Conservation (phyloP, 805 yeast species). For the Schwanniomyces vanrijiae region DNA sequence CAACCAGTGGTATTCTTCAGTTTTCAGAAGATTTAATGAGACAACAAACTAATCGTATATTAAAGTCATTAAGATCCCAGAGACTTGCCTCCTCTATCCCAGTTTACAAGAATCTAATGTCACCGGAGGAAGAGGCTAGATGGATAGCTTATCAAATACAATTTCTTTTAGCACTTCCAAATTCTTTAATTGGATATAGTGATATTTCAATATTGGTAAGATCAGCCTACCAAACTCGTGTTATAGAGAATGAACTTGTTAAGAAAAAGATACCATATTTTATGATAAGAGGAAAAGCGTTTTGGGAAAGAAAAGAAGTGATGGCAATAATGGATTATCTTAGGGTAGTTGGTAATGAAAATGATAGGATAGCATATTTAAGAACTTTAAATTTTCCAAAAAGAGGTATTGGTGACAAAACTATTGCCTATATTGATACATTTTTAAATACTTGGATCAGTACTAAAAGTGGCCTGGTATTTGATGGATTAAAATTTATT, state of each 20-base stretch:
- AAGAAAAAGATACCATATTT: slow-evolving; percentile 59
- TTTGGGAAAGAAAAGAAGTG: slow-evolving; percentile 79
- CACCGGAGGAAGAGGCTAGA: slow-evolving; percentile 55
- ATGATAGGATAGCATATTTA: slow-evolving; percentile 60
- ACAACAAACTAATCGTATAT: slow-evolving; percentile 51
- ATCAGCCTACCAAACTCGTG: slow-evolving; percentile 58
- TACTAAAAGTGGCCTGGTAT: slow-evolving; percentile 7
- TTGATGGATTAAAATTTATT: slow-evolving; percentile 10
- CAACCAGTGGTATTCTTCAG: slow-evolving; percentile 64
- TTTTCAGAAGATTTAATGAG: slow-evolving; percentile 66
- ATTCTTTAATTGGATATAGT: slow-evolving; percentile 40
- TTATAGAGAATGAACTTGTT: slow-evolving; percentile 63
- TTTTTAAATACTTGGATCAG: slow-evolving; percentile 4
- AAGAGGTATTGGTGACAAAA: slow-evolving; percentile 64
- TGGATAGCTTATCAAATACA: slow-evolving; percentile 57
- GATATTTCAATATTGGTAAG: slow-evolving; percentile 77
- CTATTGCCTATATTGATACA: slow-evolving; percentile 36
- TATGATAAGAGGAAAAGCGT: slow-evolving; percentile 71
- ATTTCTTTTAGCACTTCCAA: slow-evolving; percentile 45
- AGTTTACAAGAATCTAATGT: slow-evolving; percentile 38
- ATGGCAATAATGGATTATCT: slow-evolving; percentile 61
- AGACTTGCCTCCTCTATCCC: slow-evolving; percentile 44
- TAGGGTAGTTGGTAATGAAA: slow-evolving; percentile 56
- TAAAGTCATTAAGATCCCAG: slow-evolving; percentile 49
- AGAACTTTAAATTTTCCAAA: slow-evolving; percentile 61